Base-by-base conservation (phyloP, 345 rosid species). In the Melastoma malabathricum region DNA sequence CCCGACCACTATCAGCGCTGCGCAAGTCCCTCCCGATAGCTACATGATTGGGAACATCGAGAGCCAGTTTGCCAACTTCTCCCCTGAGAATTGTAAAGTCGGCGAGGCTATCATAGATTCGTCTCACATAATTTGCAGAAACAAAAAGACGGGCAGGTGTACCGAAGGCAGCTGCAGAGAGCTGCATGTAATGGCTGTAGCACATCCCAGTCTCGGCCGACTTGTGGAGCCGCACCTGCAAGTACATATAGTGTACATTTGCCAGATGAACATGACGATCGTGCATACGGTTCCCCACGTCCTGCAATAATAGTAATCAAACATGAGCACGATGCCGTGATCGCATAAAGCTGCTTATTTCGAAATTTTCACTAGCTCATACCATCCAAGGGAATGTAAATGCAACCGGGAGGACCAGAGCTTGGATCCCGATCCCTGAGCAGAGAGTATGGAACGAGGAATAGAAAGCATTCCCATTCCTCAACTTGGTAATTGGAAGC, bases 221-320 rank as follows among this genome's bases (percentile, higher is more conserved):
- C 68, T 90, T 96, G 64, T 90, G 98, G 47, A 90, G 96, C 22
- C 84, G 81, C 10, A 90, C 90, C 16, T 86, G 73, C 41, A 34
- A 44, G 80, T 48, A 72, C 76, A 78, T 68, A 0, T 68, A 0
- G 81, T 86, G 65, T 86, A 90, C 1, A 90, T 78, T 52, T 90
- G 92, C 96, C 98, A 86, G 46, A 68, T 52, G 63, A 86, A 86
- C 23, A 73, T 80, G n/a, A 65, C 8, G 3, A 79, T 72, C 65
- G 86, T 62, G 23, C 48, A 29, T 60, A 77, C 64, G 18, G 80
- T 51, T 12, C 98, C 98, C 89, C 86, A 75, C n/a, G 72, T 56
- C 96, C 98, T 86, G 47, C 52, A 57, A 1, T 17, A 18, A 14
- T 13, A 3, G 1, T 7, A 46, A 38, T 8, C 18, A 3, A 38